Evolutionary conservation across 495 filamentous ascomycete genomes (phyloP).

Genomic region (Cenococcum geophilum): DNA sequence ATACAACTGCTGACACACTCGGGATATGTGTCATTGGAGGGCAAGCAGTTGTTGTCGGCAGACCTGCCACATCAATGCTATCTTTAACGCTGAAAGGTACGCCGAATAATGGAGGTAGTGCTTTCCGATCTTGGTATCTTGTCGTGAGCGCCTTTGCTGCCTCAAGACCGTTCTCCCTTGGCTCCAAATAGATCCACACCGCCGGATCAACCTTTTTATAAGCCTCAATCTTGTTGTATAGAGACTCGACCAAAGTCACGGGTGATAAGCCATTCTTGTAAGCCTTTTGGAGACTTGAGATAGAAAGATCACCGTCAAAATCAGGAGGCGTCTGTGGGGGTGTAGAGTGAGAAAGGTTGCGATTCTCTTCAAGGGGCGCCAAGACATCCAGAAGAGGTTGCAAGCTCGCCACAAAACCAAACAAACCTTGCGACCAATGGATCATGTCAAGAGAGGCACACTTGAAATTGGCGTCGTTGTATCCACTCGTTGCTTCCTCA

Average conservation of each 20-base stretch:
- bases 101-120: constrained; percentile 54
- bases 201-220: constrained; percentile 47
- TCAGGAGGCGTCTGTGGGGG: constrained; percentile 35
- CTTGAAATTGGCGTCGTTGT: constrained; percentile 42
- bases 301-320: constrained; percentile 42
- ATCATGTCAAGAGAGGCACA: constrained; percentile 42
- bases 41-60: constrained; percentile 56
- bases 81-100: constrained; percentile 62
- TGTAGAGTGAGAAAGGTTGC: constrained; percentile 15
- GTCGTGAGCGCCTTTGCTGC: constrained; percentile 43
- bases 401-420: constrained; percentile 45
- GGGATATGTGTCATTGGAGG: constrained; percentile 49
- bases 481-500: constrained; percentile 44
- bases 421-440: constrained; percentile 45
- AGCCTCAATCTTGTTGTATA: constrained; percentile 32
- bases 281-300: constrained; percentile 36
- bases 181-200: constrained; percentile 50
- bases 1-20: constrained; percentile 38
- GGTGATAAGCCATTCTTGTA: constrained; percentile 44
- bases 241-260: constrained; percentile 37
- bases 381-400: constrained; percentile 35
- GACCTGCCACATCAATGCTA: constrained; percentile 53
- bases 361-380: constrained; percentile 7
- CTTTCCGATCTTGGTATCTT: constrained; percentile 41
- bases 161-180: constrained; percentile 38